A percentile compares a stretch with the other conserved stretches of the same genome.
Conservation (phyloP, 768 basidiomycete species). For the Cantharellus cinnabarinus region DNA sequence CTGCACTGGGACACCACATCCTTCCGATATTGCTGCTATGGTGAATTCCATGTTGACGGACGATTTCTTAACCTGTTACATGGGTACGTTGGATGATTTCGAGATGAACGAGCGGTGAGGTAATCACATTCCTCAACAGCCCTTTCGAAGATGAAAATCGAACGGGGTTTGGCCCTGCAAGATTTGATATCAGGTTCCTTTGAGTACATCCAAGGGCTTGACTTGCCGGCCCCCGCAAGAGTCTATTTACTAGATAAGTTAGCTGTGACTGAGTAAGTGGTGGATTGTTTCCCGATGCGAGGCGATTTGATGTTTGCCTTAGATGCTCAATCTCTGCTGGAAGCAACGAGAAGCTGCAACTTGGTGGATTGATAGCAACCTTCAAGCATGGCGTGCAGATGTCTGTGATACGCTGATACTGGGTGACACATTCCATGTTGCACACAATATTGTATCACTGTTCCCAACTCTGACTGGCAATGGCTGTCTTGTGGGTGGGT, state of each 20-base stretch:
- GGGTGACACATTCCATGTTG: too few species aligned
- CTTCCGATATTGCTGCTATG: conserved; percentile 79
- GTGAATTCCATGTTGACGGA: conserved; percentile 91
- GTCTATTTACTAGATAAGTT: conserved; percentile 83
- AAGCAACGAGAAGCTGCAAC: conserved; percentile 82
- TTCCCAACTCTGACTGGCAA: too few species aligned
- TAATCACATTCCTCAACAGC: conserved; percentile 25
- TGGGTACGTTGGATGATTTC: conserved; percentile 27
- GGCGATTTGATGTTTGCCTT: background rate
- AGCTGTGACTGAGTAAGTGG: conserved; percentile 80
- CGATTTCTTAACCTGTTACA: conserved; percentile 82
- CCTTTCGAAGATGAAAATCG: conserved; percentile 70
- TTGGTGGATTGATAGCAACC: conserved; percentile 75
- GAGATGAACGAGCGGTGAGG: background rate
- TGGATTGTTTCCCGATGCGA: background rate
- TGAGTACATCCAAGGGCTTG: conserved; percentile 73
- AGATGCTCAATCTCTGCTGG: conserved; percentile 87
- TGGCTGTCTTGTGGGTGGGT: too few species aligned
- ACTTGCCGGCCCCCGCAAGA: conserved; percentile 67
- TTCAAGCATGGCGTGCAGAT: conserved; percentile 83
- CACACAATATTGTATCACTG: too few species aligned
- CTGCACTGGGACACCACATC: conserved; percentile 93
- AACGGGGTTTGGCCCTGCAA: conserved; percentile 84
- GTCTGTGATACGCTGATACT: background rate
- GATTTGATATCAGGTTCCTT: conserved; percentile 83